Base-by-base conservation (phyloP, 306 rosid species). In the Inga oerstediana region DNA sequence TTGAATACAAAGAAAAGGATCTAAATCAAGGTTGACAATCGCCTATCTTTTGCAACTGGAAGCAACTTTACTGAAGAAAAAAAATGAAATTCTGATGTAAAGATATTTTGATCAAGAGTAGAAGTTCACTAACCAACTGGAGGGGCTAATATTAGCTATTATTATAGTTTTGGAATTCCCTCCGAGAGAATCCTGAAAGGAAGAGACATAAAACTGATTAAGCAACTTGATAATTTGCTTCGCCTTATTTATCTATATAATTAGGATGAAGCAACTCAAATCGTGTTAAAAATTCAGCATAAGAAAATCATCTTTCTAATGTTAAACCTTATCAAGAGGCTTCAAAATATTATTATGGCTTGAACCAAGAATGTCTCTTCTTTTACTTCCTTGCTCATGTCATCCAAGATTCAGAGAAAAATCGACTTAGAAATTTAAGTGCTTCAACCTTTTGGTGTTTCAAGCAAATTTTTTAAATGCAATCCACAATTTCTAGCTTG, bases 161-260 rank as follows among this genome's bases (percentile, higher is more conserved):
- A 96, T 96, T 75, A 72, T 94, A 14, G 98, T 96, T 85, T 96
- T 96, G 73, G 98, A 84, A 80, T 96, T 96, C 80, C 99, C 99
- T 70, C 99, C 99, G 2, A 96, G 92, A 79, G 99, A 96, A 84
- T 96, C 98, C 99, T 96, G 95, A 79, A 86, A 87, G 83, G 78
- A 86, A 83, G 76, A 82, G 39, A 68, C 44, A 56, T 39, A 84
- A 62, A 17, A 83, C 16, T 45, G 37, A 75, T 82, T 70, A 85
- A 72, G 80, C 62, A 32, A 73, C 41, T 72, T 20, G 43, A 89
- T 77, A 58, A 75, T 51, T 15, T 44, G 51, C 72, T 14, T 34
- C 59, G 44, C 72, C 69, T 62, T 64, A 44, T 14, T 61, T 74
- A 41, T 24, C 35, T 79, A 39, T 72, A 19, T 30, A 81, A 78